Percentiles rank a stretch among this genome's conserved stretches.
Evolutionary conservation across 306 rosid species (phyloP).

Genomic region (Fragaria vesca): DNA sequence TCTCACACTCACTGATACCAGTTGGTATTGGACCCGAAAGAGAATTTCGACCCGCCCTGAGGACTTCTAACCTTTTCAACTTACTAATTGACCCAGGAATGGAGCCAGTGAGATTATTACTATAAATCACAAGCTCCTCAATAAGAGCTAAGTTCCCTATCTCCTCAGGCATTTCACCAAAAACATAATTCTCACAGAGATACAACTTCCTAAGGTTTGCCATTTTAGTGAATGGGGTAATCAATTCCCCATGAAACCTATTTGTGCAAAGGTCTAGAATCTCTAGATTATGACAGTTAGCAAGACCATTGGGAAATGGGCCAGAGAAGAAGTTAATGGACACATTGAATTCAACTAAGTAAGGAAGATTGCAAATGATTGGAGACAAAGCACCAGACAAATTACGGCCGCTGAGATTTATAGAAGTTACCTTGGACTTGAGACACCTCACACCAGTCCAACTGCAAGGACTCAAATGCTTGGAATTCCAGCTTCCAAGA

Average conservation of each 20-base stretch:
- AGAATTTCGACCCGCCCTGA: slow-evolving; percentile 61
- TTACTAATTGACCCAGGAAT: slow-evolving; percentile 55
- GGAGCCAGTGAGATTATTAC: slow-evolving; percentile 61
- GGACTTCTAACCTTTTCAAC: slow-evolving; percentile 56
- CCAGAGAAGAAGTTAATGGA: slow-evolving; percentile 65
- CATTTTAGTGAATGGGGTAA: slow-evolving; percentile 39
- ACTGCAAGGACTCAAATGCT: slow-evolving; percentile 59
- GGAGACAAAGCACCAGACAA: slow-evolving; percentile 65
- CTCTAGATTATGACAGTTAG: slow-evolving; percentile 50
- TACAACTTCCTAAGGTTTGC: slow-evolving; percentile 54
- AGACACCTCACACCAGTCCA: slow-evolving; percentile 67
- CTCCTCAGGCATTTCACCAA: slow-evolving; percentile 48
- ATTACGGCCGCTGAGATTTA: slow-evolving; percentile 44
- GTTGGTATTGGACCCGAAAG: slow-evolving; percentile 59
- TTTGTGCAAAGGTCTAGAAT: slow-evolving; percentile 73
- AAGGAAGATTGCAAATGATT: slow-evolving; percentile 49
- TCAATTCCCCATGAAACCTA: slow-evolving; percentile 61
- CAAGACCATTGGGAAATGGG: slow-evolving; percentile 48
- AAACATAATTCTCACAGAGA: slow-evolving; percentile 65
- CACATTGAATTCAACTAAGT: slow-evolving; percentile 50
- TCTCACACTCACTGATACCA: slow-evolving; percentile 54
- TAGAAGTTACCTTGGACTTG: slow-evolving; percentile 54
- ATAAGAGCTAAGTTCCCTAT: slow-evolving; percentile 53
- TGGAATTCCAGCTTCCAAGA: slow-evolving; percentile 58
- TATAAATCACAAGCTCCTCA: slow-evolving; percentile 68